Conservation (phyloP, 2,329 filamentous ascomycete species). For the Colletotrichum falcatum region DNA sequence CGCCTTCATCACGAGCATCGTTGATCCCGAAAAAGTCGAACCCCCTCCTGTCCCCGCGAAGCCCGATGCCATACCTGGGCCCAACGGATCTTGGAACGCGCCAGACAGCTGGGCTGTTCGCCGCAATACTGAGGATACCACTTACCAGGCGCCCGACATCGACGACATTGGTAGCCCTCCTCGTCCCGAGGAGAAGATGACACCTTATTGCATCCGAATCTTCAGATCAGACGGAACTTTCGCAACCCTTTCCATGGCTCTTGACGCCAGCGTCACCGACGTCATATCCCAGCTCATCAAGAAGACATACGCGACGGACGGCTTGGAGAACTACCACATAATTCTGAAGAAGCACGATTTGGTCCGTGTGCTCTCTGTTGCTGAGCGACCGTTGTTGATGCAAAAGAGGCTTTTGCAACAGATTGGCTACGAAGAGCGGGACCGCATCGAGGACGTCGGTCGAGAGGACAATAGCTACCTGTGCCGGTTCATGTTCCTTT, state of each 20-base stretch:
- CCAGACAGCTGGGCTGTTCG: slow-evolving; percentile 98
- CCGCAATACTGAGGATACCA: slow-evolving; percentile 74
- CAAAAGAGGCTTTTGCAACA: slow-evolving; percentile 93
- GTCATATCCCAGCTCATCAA: slow-evolving; percentile 91
- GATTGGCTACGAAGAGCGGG: slow-evolving; percentile 87
- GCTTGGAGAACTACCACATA: slow-evolving; percentile 94
- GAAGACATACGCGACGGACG: slow-evolving; percentile 93
- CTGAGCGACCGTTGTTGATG: slow-evolving; percentile 87
- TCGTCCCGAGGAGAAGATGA: slow-evolving; percentile 78
- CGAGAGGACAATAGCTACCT: slow-evolving; percentile 98
- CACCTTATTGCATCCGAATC: slow-evolving; percentile 91
- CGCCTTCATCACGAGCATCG: slow-evolving; percentile 57
- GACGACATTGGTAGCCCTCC: slow-evolving; percentile 77
- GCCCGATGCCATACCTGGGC: slow-evolving; percentile 43
- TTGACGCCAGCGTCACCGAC: slow-evolving; percentile 88
- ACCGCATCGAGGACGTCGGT: slow-evolving; percentile 92
- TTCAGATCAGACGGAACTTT: slow-evolving; percentile 96
- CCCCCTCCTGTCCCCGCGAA: slow-evolving; percentile 43
- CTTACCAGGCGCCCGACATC: slow-evolving; percentile 67
- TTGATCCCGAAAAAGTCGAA: slow-evolving; percentile 58
- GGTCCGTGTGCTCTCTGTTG: slow-evolving; percentile 80
- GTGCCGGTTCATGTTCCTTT: slow-evolving; percentile 94
- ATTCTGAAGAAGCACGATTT: slow-evolving; percentile 94
- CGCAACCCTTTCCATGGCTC: slow-evolving; percentile 85
- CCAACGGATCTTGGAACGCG: slow-evolving; percentile 83